Evolutionary conservation across 2,329 filamentous ascomycete genomes (phyloP).

Genomic region (Escovopsis sp.): DNA sequence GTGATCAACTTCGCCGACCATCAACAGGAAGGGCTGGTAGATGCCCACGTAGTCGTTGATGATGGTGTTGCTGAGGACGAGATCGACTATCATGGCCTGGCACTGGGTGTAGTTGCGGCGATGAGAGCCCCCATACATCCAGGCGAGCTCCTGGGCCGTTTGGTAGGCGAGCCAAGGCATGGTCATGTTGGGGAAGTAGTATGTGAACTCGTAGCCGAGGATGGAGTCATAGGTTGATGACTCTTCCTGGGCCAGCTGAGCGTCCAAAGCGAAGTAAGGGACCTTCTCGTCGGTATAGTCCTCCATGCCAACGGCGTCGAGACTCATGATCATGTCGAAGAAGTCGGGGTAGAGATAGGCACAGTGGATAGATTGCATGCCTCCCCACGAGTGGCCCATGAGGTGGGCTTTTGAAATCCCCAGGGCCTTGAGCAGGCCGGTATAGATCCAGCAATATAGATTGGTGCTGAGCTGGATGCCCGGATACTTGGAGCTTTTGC

Average conservation of each 20-base stretch:
- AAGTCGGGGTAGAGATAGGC: conserved; percentile 31
- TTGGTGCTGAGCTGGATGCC: conserved; percentile 36
- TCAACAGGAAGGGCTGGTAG: conserved; percentile 29
- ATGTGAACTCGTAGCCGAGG: conserved; percentile 28
- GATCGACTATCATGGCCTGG: conserved; percentile 36
- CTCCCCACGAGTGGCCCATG: conserved; percentile 39
- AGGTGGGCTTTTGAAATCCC: conserved; percentile 27
- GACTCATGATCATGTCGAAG: conserved; percentile 28
- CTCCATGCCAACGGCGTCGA: conserved; percentile 38
- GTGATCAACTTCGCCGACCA: conserved; percentile 35
- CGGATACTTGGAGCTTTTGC: conserved; percentile 37
- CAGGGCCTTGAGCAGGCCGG: conserved; percentile 28
- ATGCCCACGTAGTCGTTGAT: conserved; percentile 33
- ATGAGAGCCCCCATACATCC: conserved; percentile 31
- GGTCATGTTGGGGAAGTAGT: conserved; percentile 32
- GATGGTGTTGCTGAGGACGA: conserved; percentile 37
- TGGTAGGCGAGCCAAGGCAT: conserved; percentile 14
- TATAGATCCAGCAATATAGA: conserved; percentile 35
- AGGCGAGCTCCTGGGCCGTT: conserved; percentile 39
- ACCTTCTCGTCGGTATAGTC: conserved; percentile 35
- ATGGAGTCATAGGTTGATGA: conserved; percentile 28
- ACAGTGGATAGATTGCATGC: conserved; percentile 37
- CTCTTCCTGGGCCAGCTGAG: conserved; percentile 21
- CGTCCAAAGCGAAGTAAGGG: conserved; percentile 28
- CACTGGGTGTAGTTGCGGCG: conserved; percentile 27